These are phyloP conservation scores for Cucurbita maxima DNA, from an alignment of 306 rosid genomes.

Conservation along the genomic window DNA sequence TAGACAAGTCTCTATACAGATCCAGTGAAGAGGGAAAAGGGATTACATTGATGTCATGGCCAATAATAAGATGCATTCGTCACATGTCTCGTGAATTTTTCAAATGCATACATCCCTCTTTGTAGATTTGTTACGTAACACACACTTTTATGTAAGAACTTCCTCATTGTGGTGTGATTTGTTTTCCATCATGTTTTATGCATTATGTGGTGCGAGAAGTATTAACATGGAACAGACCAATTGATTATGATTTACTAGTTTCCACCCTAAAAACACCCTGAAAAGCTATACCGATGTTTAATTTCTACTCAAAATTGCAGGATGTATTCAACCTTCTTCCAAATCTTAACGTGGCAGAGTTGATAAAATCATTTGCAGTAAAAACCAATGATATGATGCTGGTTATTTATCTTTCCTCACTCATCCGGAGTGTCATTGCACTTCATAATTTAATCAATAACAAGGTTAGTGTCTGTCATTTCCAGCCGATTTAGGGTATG, in stretches of 20 bases:
- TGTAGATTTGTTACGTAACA: not conserved
- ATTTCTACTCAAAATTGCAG: slow-evolving; percentile 17
- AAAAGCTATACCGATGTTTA: not conserved
- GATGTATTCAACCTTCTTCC: slow-evolving; percentile 50
- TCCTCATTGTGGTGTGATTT: not conserved
- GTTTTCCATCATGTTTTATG: not conserved
- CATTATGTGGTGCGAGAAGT: not conserved
- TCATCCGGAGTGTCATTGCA: slow-evolving; percentile 50
- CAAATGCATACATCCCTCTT: not conserved
- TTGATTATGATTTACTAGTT: not conserved
- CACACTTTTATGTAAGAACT: not conserved
- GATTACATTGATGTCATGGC: not conserved
- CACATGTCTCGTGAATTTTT: not conserved
- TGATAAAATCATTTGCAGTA: slow-evolving; percentile 48
- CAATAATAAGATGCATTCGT: not conserved
- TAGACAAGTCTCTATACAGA: not conserved
- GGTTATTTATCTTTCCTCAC: slow-evolving; percentile 47
- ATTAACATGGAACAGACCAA: not conserved
- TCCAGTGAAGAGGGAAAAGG: not conserved
- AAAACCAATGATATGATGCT: slow-evolving; percentile 57
- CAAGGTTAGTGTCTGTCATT: slow-evolving; percentile 21
- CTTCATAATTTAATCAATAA: slow-evolving; percentile 60
- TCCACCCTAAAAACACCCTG: not conserved
- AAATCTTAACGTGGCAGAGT: slow-evolving; percentile 36
- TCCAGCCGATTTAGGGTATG: not conserved